phyloP scores from a whole-genome alignment of 106 monocot genomes.

The Acanthochlamys bracteata region DNA sequence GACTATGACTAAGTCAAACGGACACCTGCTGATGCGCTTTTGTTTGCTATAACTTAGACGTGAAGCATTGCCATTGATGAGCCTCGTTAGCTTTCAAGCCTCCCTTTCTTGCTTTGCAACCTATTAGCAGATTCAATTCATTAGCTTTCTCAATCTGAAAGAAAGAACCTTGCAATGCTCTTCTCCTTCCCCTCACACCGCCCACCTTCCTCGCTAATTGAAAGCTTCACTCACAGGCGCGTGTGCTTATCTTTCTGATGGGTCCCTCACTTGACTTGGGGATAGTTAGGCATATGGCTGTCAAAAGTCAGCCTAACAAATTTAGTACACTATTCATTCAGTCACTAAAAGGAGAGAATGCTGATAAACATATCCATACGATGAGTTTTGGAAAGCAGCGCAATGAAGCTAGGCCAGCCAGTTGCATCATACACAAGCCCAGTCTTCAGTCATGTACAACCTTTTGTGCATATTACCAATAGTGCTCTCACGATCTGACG shows the following conservation, averaged over 20 bases:
- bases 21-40: background rate
- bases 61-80: conserved; percentile 6
- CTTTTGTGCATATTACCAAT: background rate
- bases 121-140: background rate
- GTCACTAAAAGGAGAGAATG: conserved; percentile 1
- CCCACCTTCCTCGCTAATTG: background rate
- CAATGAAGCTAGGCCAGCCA: background rate
- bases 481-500: too few relatives aligned
- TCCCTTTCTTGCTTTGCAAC: background rate
- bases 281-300: conserved; percentile 5
- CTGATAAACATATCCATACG: conserved; percentile 6
- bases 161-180: background rate
- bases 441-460: conserved; percentile 1
- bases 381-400: conserved; percentile 1
- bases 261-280: background rate
- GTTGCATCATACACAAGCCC: background rate
- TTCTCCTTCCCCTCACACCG: background rate
- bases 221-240: background rate
- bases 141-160: background rate
- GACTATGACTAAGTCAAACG: background rate
- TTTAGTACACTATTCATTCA: conserved; percentile 1
- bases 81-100: conserved; percentile 1
- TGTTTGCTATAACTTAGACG: background rate
- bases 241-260: conserved; percentile 2
- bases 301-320: conserved; percentile 4